These are phyloP conservation scores for Takashimella koratensis DNA, from an alignment of 1,284 basidiomycete genomes.

Conservation along the genomic window DNA sequence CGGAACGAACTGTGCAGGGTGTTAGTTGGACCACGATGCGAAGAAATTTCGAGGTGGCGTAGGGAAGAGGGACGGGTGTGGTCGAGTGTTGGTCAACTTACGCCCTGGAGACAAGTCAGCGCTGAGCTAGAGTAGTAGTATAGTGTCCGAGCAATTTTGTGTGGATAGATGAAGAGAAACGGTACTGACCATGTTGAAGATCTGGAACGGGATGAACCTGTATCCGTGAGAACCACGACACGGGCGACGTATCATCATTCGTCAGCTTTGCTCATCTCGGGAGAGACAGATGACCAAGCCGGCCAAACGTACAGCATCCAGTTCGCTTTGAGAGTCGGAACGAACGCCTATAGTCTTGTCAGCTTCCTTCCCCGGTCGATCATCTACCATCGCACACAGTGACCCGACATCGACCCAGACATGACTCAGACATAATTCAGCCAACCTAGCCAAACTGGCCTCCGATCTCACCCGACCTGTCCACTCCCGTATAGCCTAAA, in stretches of 20 bases:
- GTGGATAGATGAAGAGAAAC: background rate
- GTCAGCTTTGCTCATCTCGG: too few relatives aligned
- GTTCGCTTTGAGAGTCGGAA: conserved; percentile 44
- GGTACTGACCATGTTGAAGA: conserved; percentile 46
- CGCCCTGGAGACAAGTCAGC: too few relatives aligned
- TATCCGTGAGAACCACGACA: background rate
- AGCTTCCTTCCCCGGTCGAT: too few relatives aligned
- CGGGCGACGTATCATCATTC: too few relatives aligned
- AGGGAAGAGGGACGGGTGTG: background rate
- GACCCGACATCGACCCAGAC: too few relatives aligned
- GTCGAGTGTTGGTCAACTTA: background rate
- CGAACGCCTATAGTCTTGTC: conserved; percentile 11
- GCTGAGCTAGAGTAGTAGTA: background rate
- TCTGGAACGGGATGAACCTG: conserved; percentile 49
- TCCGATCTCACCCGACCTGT: conserved; percentile 3
- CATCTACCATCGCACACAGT: too few relatives aligned
- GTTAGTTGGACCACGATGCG: background rate
- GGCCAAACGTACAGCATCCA: conserved; percentile 44
- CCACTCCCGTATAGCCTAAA: too few relatives aligned
- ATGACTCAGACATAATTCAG: too few relatives aligned
- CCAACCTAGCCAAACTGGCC: too few relatives aligned
- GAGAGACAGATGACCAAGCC: too few relatives aligned
- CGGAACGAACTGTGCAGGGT: conserved; percentile 43
- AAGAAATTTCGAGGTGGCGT: background rate
- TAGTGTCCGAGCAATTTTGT: background rate